Conservation (phyloP, 345 rosid species). For the Camelina laxa region DNA sequence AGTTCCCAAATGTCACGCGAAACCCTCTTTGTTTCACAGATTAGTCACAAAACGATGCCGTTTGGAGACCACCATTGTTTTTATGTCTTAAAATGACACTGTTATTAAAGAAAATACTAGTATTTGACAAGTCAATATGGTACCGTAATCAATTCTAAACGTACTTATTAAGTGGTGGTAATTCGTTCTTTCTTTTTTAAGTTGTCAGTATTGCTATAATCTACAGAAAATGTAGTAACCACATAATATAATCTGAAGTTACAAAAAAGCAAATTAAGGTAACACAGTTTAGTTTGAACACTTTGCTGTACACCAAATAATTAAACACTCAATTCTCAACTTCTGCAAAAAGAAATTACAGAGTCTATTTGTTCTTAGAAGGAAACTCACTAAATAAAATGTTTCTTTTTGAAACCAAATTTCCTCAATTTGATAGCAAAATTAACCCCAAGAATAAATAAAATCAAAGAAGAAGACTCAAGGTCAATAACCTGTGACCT, state of each 20-base stretch:
- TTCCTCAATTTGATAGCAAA: conserved; percentile 41
- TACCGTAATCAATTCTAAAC: too few species aligned
- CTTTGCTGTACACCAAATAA: conserved; percentile 27
- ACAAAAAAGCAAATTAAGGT: too few species aligned
- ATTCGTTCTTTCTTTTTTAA: neutral
- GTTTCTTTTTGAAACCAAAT: conserved; percentile 35
- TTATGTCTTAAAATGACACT: too few species aligned
- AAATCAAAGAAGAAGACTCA: conserved; percentile 43
- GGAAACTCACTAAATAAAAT: conserved; percentile 19
- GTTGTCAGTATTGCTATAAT: neutral
- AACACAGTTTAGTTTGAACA: conserved; percentile 27
- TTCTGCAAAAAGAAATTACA: conserved; percentile 15
- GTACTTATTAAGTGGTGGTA: too few species aligned
- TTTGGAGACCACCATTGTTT: too few species aligned
- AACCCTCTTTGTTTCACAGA: too few species aligned
- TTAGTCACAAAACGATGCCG: too few species aligned
- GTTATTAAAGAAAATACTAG: too few species aligned
- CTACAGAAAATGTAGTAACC: neutral
- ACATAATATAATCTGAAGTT: neutral
- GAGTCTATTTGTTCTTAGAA: neutral
- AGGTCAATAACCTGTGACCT: conserved; percentile 42
- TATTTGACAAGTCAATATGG: too few species aligned
- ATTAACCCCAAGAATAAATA: conserved; percentile 44
- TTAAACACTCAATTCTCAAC: conserved; percentile 11
- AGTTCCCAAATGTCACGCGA: too few species aligned